Evolutionary conservation across 192 early-diverging fungal genomes (phyloP).

Genomic region (Coemansia sp.): DNA sequence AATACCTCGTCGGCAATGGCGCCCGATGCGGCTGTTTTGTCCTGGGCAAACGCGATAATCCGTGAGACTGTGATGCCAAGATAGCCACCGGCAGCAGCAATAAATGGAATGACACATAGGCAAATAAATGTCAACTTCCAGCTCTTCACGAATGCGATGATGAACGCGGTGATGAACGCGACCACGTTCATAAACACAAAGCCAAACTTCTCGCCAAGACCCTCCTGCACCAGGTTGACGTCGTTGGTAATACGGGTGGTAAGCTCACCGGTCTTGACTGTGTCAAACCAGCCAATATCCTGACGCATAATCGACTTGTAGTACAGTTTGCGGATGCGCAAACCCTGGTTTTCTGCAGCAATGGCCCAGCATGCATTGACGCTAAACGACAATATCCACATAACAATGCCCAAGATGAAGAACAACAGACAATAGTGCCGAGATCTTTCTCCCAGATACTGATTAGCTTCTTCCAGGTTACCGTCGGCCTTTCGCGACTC

Average conservation of each 20-base stretch:
- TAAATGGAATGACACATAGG: slow-evolving; percentile 69
- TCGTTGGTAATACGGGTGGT: slow-evolving; percentile 85
- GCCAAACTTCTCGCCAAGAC: slow-evolving; percentile 81
- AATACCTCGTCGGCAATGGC: slow-evolving; percentile 84
- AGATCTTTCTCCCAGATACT: slow-evolving; percentile 28
- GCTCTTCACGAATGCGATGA: slow-evolving; percentile 76
- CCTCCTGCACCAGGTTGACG: slow-evolving; percentile 83
- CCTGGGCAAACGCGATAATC: slow-evolving; percentile 51
- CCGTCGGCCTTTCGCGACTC: neutral
- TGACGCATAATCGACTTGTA: slow-evolving; percentile 81
- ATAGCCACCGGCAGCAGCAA: slow-evolving; percentile 56
- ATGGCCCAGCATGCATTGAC: slow-evolving; percentile 47
- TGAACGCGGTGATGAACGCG: slow-evolving; percentile 74
- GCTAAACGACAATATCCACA: slow-evolving; percentile 42
- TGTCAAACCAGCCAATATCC: slow-evolving; percentile 89
- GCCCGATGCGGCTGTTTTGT: slow-evolving; percentile 79
- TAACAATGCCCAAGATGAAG: slow-evolving; percentile 37
- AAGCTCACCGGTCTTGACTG: slow-evolving; percentile 71
- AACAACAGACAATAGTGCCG: slow-evolving; percentile 48
- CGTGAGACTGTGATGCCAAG: slow-evolving; percentile 56
- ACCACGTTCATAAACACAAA: slow-evolving; percentile 62
- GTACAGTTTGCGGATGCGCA: slow-evolving; percentile 78
- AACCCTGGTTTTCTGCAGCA: slow-evolving; percentile 62
- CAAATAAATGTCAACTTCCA: slow-evolving; percentile 85
- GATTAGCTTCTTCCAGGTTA: slow-evolving; percentile 18